Conservation (phyloP, 192 early-diverging fungal species). For the Dissophora ornata region DNA sequence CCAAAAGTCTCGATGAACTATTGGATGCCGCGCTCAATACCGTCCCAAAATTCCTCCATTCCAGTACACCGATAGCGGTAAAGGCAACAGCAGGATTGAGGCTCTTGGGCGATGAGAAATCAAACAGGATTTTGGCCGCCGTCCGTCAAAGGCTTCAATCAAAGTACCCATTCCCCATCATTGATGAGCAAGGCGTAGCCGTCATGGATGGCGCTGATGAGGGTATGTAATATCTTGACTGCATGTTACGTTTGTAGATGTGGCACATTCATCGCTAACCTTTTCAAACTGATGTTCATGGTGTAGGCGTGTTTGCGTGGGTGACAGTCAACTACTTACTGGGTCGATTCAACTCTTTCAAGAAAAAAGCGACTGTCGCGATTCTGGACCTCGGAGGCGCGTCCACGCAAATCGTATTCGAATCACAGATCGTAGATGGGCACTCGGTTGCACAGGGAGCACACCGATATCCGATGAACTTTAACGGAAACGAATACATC, state of each 20-base stretch:
- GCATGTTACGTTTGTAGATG: not conserved
- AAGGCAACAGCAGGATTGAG: slow-evolving; percentile 97
- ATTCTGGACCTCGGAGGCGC: slow-evolving; percentile 97
- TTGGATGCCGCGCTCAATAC: slow-evolving; percentile 77
- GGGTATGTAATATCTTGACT: slow-evolving; percentile 63
- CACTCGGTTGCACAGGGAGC: slow-evolving; percentile 69
- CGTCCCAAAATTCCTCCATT: slow-evolving; percentile 76
- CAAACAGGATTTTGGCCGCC: slow-evolving; percentile 78
- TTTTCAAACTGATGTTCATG: too few relatives aligned
- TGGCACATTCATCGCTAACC: too few relatives aligned
- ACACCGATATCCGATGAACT: slow-evolving; percentile 81
- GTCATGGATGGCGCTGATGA: slow-evolving; percentile 98
- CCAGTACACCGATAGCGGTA: slow-evolving; percentile 91
- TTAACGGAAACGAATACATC: slow-evolving; percentile 76
- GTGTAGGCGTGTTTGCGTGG: slow-evolving; percentile 91
- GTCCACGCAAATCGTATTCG: slow-evolving; percentile 98
- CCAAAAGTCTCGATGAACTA: slow-evolving; percentile 81
- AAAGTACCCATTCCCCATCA: slow-evolving; percentile 86
- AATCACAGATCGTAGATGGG: slow-evolving; percentile 67
- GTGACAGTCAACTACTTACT: slow-evolving; percentile 97
- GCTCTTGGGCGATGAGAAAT: slow-evolving; percentile 78
- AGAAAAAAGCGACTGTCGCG: slow-evolving; percentile 76
- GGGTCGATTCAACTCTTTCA: slow-evolving; percentile 68
- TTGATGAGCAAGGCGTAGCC: slow-evolving; percentile 77
- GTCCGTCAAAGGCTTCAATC: slow-evolving; percentile 74